phyloP scores from a whole-genome alignment of 2,329 filamentous ascomycete genomes.

The Neonectria neomacrospora region DNA sequence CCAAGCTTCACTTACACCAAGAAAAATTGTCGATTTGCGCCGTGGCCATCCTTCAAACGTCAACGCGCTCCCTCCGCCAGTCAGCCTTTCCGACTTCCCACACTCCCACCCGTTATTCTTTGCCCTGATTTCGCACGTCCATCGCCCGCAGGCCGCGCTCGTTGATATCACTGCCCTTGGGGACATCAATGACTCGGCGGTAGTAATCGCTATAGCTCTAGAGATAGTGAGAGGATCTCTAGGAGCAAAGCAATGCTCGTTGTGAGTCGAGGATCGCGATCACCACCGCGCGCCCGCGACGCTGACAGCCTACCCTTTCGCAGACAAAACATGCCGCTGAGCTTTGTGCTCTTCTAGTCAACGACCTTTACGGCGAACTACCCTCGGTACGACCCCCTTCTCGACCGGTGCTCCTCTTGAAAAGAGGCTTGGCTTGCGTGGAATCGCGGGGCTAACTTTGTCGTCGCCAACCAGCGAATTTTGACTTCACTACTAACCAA shows the following conservation, averaged over 20 bases:
- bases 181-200: conserved; percentile 68
- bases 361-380: conserved; percentile 90
- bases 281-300: conserved; percentile 29
- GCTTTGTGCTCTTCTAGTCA: conserved; percentile 89
- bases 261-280: conserved; percentile 55
- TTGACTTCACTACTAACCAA: conserved; percentile 81
- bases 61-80: conserved; percentile 22
- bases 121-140: conserved; percentile 12
- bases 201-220: conserved; percentile 80
- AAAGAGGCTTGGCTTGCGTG: conserved; percentile 22
- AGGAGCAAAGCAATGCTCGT: conserved; percentile 71
- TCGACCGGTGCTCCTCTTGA: conserved; percentile 24
- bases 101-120: conserved; percentile 10
- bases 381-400: conserved; percentile 76
- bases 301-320: conserved; percentile 35
- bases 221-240: conserved; percentile 83
- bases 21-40: conserved; percentile 45
- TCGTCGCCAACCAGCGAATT: conserved; percentile 72
- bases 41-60: conserved; percentile 33
- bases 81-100: conserved; percentile 30
- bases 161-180: conserved; percentile 26
- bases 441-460: conserved; percentile 44
- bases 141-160: conserved; percentile 15
- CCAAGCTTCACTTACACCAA: conserved; percentile 43
- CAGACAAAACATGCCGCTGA: conserved; percentile 81